Evolutionary conservation across 108 stramenopile genomes (phyloP), one percentile per base, ranked within the genome.

Genomic region (Phaeodactylum tricornutum): DNA sequence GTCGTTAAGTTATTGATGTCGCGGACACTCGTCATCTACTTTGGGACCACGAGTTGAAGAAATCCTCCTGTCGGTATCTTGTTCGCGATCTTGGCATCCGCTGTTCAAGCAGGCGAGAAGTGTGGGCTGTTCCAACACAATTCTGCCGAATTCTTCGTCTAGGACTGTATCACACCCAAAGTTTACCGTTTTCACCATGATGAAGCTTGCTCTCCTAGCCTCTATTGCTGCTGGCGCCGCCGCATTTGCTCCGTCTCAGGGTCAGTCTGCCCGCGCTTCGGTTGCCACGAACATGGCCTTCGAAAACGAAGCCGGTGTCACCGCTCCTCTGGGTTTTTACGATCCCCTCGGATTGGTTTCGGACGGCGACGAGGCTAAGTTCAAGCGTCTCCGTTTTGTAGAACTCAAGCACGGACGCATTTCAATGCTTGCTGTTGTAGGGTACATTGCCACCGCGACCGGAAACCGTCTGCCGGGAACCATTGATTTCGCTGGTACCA

Each of bases 241-340:
- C 29, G 84, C 84, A 43, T 86, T 86, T 50, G 71, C 83, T 47
- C 79, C 83, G 43, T 35, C 73, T 29, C 51, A 67, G 4, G 6
- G 4, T 6, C 39, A 41, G 14, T 20, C 16, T 20, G 19, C 16
- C 6, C 33, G 33, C 8, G 8, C 33, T 34, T 41, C 39, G 16
- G 16, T 20, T n/a, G 39, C 74, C 57, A 32, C 74, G 50, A 48
- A 73, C 22, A 60, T 55, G 47, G 57, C 69, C 54, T 77, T 92
- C 62, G 80, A 76, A 50, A 59, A 64, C 34, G 88, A 93, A 50
- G 66, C 91, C 44, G 92, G 92, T 23, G 86, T 75, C 7, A 86
- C 88, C 53, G 49, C 71, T 8, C 92, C 92, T 24, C 64, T 90
- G 29, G 89, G 85, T 45, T 92, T 79, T 68, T 92, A 77, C 55